Evolutionary conservation across 192 early-diverging fungal genomes (phyloP), one percentile per base, ranked within the genome.

Genomic region (Spizellomyces sp.): DNA sequence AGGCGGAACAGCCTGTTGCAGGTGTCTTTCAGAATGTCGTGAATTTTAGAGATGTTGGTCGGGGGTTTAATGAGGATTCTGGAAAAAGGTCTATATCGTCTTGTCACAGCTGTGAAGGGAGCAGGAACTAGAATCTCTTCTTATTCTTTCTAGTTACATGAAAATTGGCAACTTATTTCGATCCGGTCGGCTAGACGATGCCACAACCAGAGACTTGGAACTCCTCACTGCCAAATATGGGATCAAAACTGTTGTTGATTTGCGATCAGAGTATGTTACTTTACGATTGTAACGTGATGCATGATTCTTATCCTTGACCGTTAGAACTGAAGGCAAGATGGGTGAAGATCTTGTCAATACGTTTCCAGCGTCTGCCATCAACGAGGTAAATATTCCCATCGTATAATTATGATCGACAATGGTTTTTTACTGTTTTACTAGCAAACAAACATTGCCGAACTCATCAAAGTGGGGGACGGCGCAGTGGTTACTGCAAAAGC

Each of bases 21-120:
- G 62, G 50, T 69, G 76, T 69, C 27, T 75, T 75, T 58, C 69
- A 75, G 41, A 78, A 71, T 17, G 70, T 80, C 4, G 70, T 58
- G 6, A 80, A 80, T 44, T 80, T 80, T 65, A 67, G 79, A 56
- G 79, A 80, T 46, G 71, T 80, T 8, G 79, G 79, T n/a, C 36
- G 21, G 27, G 71, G 67, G 46, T 59, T 55, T 62, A 77, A 65
- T 41, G 12, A 9, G 2, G 74, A 62, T 45, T 19, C 48, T 17
- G 48, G 41, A 45, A 56, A 9, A 45, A 43, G 5, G 66, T 66
- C 22, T 36, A 43, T 74, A 46, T 71, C 27, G 27, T 36, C 27
- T 36, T 36, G 27, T 36, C 27, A 36, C 27, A 36, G 47, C 1
- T 65, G 50, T 1, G 52, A 8, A 54, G 66, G 50, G 10, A 21